Percentiles rank a stretch among this genome's conserved stretches.
phyloP scores from a whole-genome alignment of 1,284 basidiomycete species.

The Moesziomyces antarcticus region DNA sequence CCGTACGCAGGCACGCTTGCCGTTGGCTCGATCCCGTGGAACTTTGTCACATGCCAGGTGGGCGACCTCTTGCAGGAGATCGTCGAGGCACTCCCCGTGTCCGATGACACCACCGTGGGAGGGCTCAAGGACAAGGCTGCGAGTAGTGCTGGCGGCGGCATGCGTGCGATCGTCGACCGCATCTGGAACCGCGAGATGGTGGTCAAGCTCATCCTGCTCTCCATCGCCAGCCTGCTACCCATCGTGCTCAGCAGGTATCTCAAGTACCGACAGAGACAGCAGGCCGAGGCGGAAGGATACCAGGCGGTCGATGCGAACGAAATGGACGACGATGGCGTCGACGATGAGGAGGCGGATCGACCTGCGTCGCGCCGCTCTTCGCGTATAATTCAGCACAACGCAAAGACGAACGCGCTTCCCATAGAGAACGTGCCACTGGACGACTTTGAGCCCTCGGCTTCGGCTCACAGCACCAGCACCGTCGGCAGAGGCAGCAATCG shows the following conservation, averaged over 20 bases:
- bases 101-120: slow-evolving; percentile 25
- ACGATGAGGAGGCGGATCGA: slow-evolving; percentile 35
- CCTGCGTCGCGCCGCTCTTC: slow-evolving; percentile 21
- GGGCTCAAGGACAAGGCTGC: slow-evolving; percentile 26
- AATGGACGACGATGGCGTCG: slow-evolving; percentile 7
- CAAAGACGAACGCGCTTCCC: slow-evolving; percentile 7
- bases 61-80: slow-evolving; percentile 64
- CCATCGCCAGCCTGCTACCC: slow-evolving; percentile 54
- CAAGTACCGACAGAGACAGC: slow-evolving; percentile 25
- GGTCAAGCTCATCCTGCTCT: slow-evolving; percentile 55
- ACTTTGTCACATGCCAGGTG: slow-evolving; percentile 64
- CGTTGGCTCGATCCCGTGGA: slow-evolving; percentile 65
- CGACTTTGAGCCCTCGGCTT: neutral
- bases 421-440: slow-evolving; percentile 19
- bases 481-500: neutral
- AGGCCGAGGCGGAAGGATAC: slow-evolving; percentile 27
- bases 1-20: slow-evolving; percentile 62
- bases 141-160: slow-evolving; percentile 48
- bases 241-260: slow-evolving; percentile 51
- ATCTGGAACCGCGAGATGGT: slow-evolving; percentile 63
- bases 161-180: slow-evolving; percentile 51
- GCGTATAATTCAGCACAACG: slow-evolving; percentile 4
- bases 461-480: neutral
- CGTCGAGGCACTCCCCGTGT: slow-evolving; percentile 49
- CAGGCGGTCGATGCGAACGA: slow-evolving; percentile 10